These are phyloP conservation scores for Barnettozyma californica DNA, from an alignment of 805 yeast genomes.

Conservation along the genomic window DNA sequence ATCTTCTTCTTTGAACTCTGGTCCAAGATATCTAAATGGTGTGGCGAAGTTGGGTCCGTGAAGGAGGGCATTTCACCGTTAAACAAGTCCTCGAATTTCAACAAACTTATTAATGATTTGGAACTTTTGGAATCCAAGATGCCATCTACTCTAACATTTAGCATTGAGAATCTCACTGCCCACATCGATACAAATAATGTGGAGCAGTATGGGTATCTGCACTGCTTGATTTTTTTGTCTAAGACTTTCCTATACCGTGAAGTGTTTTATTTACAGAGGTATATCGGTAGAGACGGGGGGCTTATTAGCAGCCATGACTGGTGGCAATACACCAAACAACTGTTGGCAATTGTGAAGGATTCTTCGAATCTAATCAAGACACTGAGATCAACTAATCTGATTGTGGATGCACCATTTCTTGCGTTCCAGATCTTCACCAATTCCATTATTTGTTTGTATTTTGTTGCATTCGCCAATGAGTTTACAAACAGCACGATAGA, in stretches of 20 bases:
- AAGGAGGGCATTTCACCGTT: conserved; percentile 28
- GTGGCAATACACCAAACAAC: conserved; percentile 28
- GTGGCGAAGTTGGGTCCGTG: conserved; percentile 31
- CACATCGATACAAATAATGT: conserved; percentile 30
- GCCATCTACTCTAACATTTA: conserved; percentile 26
- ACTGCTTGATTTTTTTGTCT: conserved; percentile 29
- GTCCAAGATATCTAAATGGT: conserved; percentile 35
- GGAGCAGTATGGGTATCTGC: conserved; percentile 31
- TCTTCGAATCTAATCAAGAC: conserved; percentile 24
- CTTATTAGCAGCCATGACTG: conserved; percentile 18
- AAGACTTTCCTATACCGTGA: conserved; percentile 32
- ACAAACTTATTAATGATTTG: conserved; percentile 23
- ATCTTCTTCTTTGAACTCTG: conserved; percentile 33
- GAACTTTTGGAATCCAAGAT: conserved; percentile 22
- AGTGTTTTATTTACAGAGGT: conserved; percentile 26
- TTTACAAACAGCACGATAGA: conserved; percentile 4
- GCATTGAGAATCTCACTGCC: conserved; percentile 25
- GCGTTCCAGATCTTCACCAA: conserved; percentile 34
- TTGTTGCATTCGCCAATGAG: conserved; percentile 28
- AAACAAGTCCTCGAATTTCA: conserved; percentile 26
- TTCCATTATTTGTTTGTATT: conserved; percentile 30
- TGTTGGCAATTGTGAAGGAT: conserved; percentile 26
- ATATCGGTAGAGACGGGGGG: background rate
- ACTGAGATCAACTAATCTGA: conserved; percentile 24
- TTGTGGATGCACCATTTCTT: conserved; percentile 36